These are phyloP conservation scores for Neocallimastix lanati DNA, from an alignment of 192 early-diverging fungal genomes.

Conservation along the genomic window DNA sequence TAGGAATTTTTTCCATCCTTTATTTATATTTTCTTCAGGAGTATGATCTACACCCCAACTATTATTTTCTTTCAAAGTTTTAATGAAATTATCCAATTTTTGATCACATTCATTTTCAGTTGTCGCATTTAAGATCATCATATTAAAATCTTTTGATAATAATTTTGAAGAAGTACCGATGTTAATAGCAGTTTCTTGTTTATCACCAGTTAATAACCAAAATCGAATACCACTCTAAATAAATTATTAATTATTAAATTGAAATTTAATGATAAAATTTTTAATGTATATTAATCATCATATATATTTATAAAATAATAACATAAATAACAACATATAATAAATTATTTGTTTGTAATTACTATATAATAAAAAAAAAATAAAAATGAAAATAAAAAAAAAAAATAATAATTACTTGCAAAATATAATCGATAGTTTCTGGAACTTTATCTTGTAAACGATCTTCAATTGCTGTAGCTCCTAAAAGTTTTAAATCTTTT, in stretches of 20 bases:
- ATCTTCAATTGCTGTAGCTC: constrained; percentile 94
- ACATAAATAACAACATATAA: too few species aligned
- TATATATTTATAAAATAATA: too few species aligned
- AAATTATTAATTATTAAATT: too few species aligned
- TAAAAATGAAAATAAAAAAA: too few species aligned
- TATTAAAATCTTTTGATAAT: constrained; percentile 18
- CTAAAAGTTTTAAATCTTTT: constrained; percentile 56
- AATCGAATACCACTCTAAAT: constrained; percentile 77
- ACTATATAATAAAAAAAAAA: too few species aligned
- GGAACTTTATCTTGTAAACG: constrained; percentile 91
- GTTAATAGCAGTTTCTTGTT: constrained; percentile 97
- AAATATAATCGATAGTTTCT: constrained; percentile 66
- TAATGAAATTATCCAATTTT: constrained; percentile 5
- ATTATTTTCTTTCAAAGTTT: not conserved
- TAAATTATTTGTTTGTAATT: too few species aligned
- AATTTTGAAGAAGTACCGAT: constrained; percentile 67
- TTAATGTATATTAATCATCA: too few species aligned
- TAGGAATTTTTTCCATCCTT: not conserved
- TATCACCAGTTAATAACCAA: constrained; percentile 96
- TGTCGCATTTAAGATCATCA: constrained; percentile 34
- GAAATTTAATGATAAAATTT: too few species aligned
- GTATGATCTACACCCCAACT: not conserved
- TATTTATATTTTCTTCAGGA: not conserved
- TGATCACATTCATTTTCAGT: constrained; percentile 4
- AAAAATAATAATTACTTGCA: constrained; percentile 42